Evolutionary conservation across 306 rosid genomes (phyloP), one percentile per base, ranked within the genome.

Genomic region (Quercus agrifolia): DNA sequence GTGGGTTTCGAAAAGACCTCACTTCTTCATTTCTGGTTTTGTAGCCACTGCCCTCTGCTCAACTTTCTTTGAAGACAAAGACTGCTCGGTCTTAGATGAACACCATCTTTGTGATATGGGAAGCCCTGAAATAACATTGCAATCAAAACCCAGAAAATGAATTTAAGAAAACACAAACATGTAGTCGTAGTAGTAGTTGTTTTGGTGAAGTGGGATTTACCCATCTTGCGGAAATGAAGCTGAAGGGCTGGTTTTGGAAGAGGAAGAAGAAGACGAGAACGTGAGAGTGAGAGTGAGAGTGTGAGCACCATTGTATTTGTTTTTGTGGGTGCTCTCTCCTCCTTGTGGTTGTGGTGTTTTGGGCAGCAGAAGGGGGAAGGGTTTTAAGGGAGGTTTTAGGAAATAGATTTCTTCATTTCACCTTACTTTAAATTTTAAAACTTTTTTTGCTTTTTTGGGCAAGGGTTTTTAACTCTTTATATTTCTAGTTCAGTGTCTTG

Each of bases 341-440:
- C 72, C 28, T 35, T 58, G 15, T 44, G 44, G 28, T 0, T 2
- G 35, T 3, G 15, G 13, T 10, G 54, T 49, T 2, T 49, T 41
- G 25, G 78, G 25, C 0, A 41, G 46, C 46, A 41, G 46, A 41
- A 2, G 30, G 49, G 30, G n/a, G 1, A 2, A 14, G 33, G 44
- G 83, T 78, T 56, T 74, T 74, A 64, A 64, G 27, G 23, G 75
- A 27, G 83, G 79, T 67, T 80, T 80, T 71, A 9, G 63, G 82
- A n/a, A 71, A 8, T 46, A 12, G 6, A 21, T 66, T 31, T 33
- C 2, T 30, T 66, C 7, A 0, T 14, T 66, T 31, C 71, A 15
- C 21, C 71, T 31, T 13, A 5, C 6, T 64, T 4, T 12, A 35
- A 35, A 35, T 6, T 35, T 35, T 35, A 35, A 0, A 6, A 13